Conservation (phyloP, 2,329 filamentous ascomycete genomes). For the Coniochaeta ligniaria region DNA sequence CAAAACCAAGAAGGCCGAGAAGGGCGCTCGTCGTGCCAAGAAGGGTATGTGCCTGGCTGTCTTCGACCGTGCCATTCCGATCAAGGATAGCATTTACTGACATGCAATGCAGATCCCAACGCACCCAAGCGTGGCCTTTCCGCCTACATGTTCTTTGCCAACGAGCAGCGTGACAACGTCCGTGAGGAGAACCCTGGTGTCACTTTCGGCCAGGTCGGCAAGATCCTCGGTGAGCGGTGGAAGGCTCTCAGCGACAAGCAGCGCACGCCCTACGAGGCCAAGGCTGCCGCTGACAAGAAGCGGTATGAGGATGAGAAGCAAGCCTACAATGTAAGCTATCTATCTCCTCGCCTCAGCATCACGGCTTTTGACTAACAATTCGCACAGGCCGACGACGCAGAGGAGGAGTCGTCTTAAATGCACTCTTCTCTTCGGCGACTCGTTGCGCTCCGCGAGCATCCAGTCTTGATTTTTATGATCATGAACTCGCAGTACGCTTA, state of each 20-base stretch:
- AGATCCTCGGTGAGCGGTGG: constrained; percentile 97
- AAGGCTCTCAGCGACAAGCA: constrained; percentile 94
- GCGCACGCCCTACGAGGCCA: constrained; percentile 88
- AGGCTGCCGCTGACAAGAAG: constrained; percentile 97
- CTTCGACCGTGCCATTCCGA: not conserved
- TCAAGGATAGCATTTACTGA: not conserved
- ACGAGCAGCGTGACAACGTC: constrained; percentile 97
- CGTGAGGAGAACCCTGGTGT: constrained; percentile 98
- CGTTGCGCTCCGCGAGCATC: constrained; percentile 14
- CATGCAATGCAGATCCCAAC: constrained; percentile 66
- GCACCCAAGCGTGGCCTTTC: constrained; percentile 98
- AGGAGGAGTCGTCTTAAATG: constrained; percentile 41
- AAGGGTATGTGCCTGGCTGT: constrained; percentile 38
- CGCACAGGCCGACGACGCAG: constrained; percentile 48
- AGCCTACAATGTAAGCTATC: constrained; percentile 70
- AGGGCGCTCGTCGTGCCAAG: constrained; percentile 42
- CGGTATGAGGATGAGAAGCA: constrained; percentile 98
- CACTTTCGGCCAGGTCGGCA: constrained; percentile 95
- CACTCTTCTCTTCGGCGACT: constrained; percentile 15
- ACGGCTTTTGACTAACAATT: constrained; percentile 5
- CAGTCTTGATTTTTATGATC: constrained; percentile 13
- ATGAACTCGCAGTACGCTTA: constrained; percentile 12
- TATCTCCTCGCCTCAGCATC: constrained; percentile 8
- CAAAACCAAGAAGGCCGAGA: constrained; percentile 46
- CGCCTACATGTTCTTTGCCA: constrained; percentile 99